Base-by-base conservation (phyloP, 2,329 filamentous ascomycete species). In the Pseudogymnoascus verrucosus region DNA sequence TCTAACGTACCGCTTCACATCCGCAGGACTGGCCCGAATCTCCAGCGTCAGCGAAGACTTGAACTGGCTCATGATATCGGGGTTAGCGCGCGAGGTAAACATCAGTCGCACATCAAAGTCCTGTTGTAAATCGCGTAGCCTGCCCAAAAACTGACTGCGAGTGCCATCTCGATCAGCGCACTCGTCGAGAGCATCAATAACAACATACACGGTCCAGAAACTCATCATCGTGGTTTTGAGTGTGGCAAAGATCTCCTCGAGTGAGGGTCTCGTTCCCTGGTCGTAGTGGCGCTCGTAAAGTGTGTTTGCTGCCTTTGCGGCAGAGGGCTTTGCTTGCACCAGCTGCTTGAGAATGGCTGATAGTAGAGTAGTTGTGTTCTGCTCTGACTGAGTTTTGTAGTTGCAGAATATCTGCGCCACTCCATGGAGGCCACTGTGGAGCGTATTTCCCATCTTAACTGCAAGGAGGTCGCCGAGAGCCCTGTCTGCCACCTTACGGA, bases 61-160 rank as follows among this genome's bases (percentile, higher is more conserved):
- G 69, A 72, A 4, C 86, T 86, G 71, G 86, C 86, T 68, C 78
- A 83, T 16, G 81, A 84, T 61, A 78, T 84, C 26, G 83, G 85
- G 63, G 80, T 79, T 64, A 76, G 80, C 16, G 5, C 57, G 57
- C 3, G 57, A 60, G 21, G 57, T 60, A 14, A 14, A 11, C 16
- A 60, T 21, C 16, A 60, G 57, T 8, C 26, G 57, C 19, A 60
- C 6, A 14, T 60, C 36, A 21, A 39, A 21, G 1, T 36, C 31
- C 1, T 60, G 5, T 60, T 60, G 57, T 3, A 60, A 6, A 2
- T 37, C 31, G 31, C 14, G 11, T 4, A 60, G 31, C 23, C 31
- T 51, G 23, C 3, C 7, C 23, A n/a, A 16, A 7, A 60, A 39
- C 21, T 60, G 31, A 10, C 31, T 23, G 31, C 31, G 16, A 5